These are phyloP conservation scores for Colletotrichum sp. DNA, from an alignment of 2,329 filamentous ascomycete species.

Conservation along the genomic window DNA sequence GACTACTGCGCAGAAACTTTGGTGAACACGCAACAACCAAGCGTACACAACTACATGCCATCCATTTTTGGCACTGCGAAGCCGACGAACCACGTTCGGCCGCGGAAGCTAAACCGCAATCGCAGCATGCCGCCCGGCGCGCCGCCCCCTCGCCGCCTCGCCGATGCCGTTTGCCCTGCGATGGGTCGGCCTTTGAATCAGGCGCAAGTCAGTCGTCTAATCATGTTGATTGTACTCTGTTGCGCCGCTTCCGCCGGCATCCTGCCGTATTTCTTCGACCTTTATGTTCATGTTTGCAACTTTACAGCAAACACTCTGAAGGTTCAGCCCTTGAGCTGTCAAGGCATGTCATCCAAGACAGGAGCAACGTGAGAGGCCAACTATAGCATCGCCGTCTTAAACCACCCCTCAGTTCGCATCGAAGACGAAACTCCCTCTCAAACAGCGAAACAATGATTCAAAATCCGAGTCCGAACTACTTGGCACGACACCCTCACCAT, in stretches of 20 bases:
- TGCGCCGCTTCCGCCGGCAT: not conserved
- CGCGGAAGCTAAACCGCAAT: not conserved
- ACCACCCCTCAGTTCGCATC: not conserved
- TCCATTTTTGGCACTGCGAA: not conserved
- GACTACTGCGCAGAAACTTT: not conserved
- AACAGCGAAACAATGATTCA: not conserved
- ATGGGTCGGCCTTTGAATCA: not conserved
- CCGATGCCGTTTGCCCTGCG: not conserved
- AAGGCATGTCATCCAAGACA: not conserved
- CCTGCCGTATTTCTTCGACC: not conserved
- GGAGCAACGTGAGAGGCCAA: not conserved
- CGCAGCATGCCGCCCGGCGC: not conserved
- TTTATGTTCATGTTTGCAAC: not conserved
- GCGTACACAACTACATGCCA: not conserved
- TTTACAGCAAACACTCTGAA: not conserved
- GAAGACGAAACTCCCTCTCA: not conserved
- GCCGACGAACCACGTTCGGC: not conserved
- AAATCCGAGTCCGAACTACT: conserved; percentile 7
- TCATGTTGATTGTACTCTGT: not conserved
- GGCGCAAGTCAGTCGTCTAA: not conserved
- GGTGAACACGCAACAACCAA: not conserved
- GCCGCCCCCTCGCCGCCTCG: not conserved
- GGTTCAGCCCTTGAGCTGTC: not conserved
- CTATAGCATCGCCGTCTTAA: not conserved
- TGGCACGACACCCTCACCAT: not conserved